Base-by-base conservation (phyloP, 169 alveolate species). In the Besnoitia besnoiti region DNA sequence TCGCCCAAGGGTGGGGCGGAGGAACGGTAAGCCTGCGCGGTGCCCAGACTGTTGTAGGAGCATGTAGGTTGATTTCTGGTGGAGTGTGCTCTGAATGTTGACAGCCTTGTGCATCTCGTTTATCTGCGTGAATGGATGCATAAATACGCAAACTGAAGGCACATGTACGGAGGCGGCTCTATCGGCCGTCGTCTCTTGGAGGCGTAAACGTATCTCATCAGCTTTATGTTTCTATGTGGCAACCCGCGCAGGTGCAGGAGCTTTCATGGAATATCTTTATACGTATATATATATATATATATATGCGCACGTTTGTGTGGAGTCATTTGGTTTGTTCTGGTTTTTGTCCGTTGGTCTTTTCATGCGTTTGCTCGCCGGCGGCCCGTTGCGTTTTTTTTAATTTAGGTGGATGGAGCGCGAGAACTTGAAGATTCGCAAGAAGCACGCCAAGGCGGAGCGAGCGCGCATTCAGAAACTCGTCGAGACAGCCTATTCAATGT, bases 381-480 rank as follows among this genome's bases (percentile, higher is more conserved):
- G 8, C 82, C 2, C 8, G 16, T 44, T 35, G 42, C 40, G 27
- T 47, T 14, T 85, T 27, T 35, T 24, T 33, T 80, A 2, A 14
- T n/a, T 16, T 62, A 92, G 95, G 85, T 97, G 97, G 96, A 97
- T 97, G 98, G 97, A 96, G 77, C 93, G 97, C 42, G 98, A 97
- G 80, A 97, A 97, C 93, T 93, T 91, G 61, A 97, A 96, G 90
- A 95, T 96, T 92, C 95, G 97, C 73, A 95, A 96, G 27, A 95
- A 96, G 77, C 95, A 96, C 90, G 76, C 77, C 55, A 97, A 94
- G 89, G 95, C 93, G 73, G 99, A 97, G 91, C 94, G 96, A 62
- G 94, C 95, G n/a, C 95, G 99, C 90, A 96, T 97, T 33, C 96
- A 94, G 88, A 95, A 91, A 90, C 95, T 97, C 1, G 97, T 96